Evolutionary conservation across 2,329 filamentous ascomycete species (phyloP), one percentile per base, ranked within the genome.

Genomic region (Arachnopeziza araneosa): DNA sequence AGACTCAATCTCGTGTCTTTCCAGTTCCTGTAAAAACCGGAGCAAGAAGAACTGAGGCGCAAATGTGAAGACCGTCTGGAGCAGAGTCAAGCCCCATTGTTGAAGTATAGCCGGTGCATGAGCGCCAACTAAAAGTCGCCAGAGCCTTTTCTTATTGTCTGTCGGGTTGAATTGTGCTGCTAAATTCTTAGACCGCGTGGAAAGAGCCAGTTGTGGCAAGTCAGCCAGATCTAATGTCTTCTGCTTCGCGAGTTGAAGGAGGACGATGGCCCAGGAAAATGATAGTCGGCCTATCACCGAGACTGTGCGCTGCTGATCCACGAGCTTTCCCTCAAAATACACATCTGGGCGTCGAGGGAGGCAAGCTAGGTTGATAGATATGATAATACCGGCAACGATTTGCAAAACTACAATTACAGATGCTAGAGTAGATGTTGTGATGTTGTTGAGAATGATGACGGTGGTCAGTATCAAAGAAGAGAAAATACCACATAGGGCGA

Each of bases 21-120:
- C 89, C 9, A 93, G 78, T 1, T 83, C 78, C 36, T 78, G 78
- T 22, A 93, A 79, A 14, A 93, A 80, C 53, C 83, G 81, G 60
- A 87, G 78, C 64, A 90, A 83, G 26, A 86, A 82, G 71, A 87
- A 83, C 68, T 91, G 90, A 0, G 90, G 90, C 0, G 83, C 81
- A 60, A 92, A 86, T 58, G 84, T 84, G n/a, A 69, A 67, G 55
- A 73, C 68, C 4, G 70, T 64, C 59, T 68, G 66, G 10, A 70
- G 5, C 0, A 70, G 50, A 1, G 83, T 84, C 8, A 89, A 70
- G 1, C 74, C 52, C 76, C 83, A 86, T 73, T 92, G 89, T 9
- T 83, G 58, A 1, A 78, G 66, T 49, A 93, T 77, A 0, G 77
- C 71, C 24, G 72, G 72, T 62, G 80, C 81, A 70, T 91, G 87